These are phyloP conservation scores for Backusella sp. DNA, from an alignment of 192 early-diverging fungal species.

Conservation along the genomic window DNA sequence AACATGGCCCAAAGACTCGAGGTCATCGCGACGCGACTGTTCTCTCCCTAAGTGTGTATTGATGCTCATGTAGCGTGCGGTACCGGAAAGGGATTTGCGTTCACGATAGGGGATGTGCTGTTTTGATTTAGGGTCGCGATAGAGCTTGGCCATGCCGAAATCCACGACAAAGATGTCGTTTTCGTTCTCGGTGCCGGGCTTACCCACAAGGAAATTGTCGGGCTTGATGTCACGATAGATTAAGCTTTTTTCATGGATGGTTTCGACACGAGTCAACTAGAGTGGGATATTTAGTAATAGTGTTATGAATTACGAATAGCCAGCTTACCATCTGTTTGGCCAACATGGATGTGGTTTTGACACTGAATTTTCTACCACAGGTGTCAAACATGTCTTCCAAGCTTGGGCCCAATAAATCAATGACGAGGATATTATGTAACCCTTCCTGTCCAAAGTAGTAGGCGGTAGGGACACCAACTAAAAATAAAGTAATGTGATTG, in stretches of 20 bases:
- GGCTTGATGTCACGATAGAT: slow-evolving; percentile 99
- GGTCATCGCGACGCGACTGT: slow-evolving; percentile 96
- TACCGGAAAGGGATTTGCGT: slow-evolving; percentile 91
- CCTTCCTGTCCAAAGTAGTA: slow-evolving; percentile 98
- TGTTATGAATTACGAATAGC: not conserved
- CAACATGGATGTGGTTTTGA: slow-evolving; percentile 94
- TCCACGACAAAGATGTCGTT: slow-evolving; percentile 89
- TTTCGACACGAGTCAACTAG: slow-evolving; percentile 77
- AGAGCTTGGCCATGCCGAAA: slow-evolving; percentile 99
- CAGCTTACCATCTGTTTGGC: slow-evolving; percentile 84
- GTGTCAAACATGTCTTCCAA: slow-evolving; percentile 97
- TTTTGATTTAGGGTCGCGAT: slow-evolving; percentile 93
- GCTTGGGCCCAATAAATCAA: slow-evolving; percentile 90
- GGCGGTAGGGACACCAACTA: slow-evolving; percentile 84
- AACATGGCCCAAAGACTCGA: slow-evolving; percentile 97
- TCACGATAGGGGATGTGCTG: slow-evolving; percentile 98
- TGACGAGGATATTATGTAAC: slow-evolving; percentile 90
- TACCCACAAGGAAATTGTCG: slow-evolving; percentile 96
- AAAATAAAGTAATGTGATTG: not conserved
- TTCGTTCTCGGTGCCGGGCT: slow-evolving; percentile 56
- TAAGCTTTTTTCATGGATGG: slow-evolving; percentile 91
- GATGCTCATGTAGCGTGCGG: slow-evolving; percentile 98
- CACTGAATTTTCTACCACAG: slow-evolving; percentile 85
- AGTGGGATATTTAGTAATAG: not conserved
- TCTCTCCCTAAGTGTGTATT: slow-evolving; percentile 98